Evolutionary conservation across 2,329 filamentous ascomycete genomes (phyloP).

Genomic region (Nigrospora sphaerica): DNA sequence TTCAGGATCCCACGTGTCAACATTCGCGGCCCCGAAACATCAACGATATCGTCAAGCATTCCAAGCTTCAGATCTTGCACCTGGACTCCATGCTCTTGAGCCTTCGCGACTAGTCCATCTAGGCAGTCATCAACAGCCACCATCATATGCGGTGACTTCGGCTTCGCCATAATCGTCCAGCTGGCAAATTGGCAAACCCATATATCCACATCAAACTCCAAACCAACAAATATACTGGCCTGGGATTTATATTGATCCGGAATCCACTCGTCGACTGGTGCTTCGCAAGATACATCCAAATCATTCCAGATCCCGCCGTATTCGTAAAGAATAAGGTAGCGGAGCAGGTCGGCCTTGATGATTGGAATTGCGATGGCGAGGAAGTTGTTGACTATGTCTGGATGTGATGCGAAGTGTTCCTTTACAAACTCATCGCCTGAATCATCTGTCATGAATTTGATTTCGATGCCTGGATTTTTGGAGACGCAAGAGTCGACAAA

Average conservation of each 20-base stretch:
- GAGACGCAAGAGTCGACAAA: constrained; percentile 14
- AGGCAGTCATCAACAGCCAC: constrained; percentile 21
- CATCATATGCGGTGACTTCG: constrained; percentile 14
- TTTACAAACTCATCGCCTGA: constrained; percentile 22
- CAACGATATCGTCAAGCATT: constrained; percentile 19
- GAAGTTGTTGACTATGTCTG: constrained; percentile 28
- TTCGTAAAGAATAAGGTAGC: constrained; percentile 30
- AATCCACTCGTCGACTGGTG: constrained; percentile 26
- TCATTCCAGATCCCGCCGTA: constrained; percentile 35
- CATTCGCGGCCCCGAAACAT: constrained; percentile 19
- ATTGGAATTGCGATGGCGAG: constrained; percentile 26
- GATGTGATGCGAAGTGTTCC: constrained; percentile 21
- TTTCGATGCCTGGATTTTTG: constrained; percentile 19
- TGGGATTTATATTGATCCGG: constrained; percentile 20
- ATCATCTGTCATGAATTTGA: constrained; percentile 22
- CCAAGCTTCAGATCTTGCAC: constrained; percentile 11
- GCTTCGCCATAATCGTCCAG: constrained; percentile 22
- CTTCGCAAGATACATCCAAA: constrained; percentile 27
- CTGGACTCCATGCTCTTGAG: constrained; percentile 7
- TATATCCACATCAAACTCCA: constrained; percentile 24
- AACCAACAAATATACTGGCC: constrained; percentile 26
- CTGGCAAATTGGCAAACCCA: constrained; percentile 17
- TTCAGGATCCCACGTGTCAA: constrained; percentile 16
- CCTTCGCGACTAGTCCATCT: constrained; percentile 7
- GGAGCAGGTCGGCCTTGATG: constrained; percentile 32